Evolutionary conservation across 768 basidiomycete species (phyloP).

Genomic region (Mycena polygramma): DNA sequence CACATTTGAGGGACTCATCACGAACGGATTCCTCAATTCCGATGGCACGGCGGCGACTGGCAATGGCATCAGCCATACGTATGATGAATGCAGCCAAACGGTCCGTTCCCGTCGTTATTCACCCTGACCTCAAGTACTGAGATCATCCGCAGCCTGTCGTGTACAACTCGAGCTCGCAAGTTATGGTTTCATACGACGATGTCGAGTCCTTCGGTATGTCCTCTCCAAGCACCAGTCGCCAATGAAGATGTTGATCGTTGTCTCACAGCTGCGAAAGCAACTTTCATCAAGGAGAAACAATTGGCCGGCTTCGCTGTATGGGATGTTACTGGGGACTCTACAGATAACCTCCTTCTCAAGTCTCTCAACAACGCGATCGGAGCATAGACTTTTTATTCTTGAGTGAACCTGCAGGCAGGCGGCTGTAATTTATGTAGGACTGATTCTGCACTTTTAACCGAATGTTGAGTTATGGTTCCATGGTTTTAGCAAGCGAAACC

Average conservation of each 20-base stretch:
- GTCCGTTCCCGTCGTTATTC: constrained; percentile 40
- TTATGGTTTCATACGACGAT: constrained; percentile 78
- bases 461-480: too few species aligned
- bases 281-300: constrained; percentile 62
- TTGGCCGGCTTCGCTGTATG: constrained; percentile 78
- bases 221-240: too few species aligned
- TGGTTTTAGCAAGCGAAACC: too few species aligned
- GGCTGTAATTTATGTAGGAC: too few species aligned
- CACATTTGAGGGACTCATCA: constrained; percentile 73
- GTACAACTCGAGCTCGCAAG: constrained; percentile 64
- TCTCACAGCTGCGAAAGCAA: constrained; percentile 62
- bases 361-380: too few species aligned
- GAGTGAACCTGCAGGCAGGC: too few species aligned
- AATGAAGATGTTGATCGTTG: neutral
- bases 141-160: constrained; percentile 66
- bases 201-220: constrained; percentile 61
- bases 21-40: constrained; percentile 63
- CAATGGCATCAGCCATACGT: constrained; percentile 59
- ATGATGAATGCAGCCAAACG: constrained; percentile 79
- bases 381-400: too few species aligned
- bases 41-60: constrained; percentile 54
- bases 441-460: too few species aligned
- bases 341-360: too few species aligned
- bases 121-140: neutral
- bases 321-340: constrained; percentile 62